Base-by-base conservation (phyloP, 2,329 filamentous ascomycete genomes). In the Huntiella decipiens region DNA sequence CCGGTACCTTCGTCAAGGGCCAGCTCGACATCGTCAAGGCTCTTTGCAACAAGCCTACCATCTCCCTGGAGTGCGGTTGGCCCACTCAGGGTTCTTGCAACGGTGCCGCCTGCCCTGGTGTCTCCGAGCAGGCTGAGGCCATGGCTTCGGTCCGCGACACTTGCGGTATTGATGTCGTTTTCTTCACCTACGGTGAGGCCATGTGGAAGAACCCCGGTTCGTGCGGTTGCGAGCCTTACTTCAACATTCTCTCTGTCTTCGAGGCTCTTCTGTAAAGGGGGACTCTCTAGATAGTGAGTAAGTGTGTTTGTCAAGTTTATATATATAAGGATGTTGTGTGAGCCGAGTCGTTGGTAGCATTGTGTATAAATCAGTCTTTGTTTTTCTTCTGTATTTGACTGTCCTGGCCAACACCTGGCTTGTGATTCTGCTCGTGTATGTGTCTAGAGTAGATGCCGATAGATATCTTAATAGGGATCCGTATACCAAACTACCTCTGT, bases 41-140 rank as follows among this genome's bases (percentile, higher is more conserved):
- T 39, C 66, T 84, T 55, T 96, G 88, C 74, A 72, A 71, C 59
- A 82, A 82, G 68, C 65, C 73, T 34, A 79, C 78, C 53, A 76
- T 84, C 68, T 84, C 88, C 66, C 70, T 92, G 54, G 88, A 96
- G 77, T 82, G 81, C 48, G 88, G 88, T 56, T 96, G 87, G 86
- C 88, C 88, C 53, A 77, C 67, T 45, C 53, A 59, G 5, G 87
- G 87, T 58, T 55, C 61, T 28, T 62, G 73, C 65, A 88, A 91
- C 64, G 84, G 83, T 50, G 58, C 58, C 15, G 86, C 86, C 49
- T 66, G 82, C 55, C 76, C 87, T 47, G 77, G 82, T 54, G 43
- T 54, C 4, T 37, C 58, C 1, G 67, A 88, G 66, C 88, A 96
- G 72, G 64, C 64, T 43, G 61, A 57, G 38, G 88, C 88, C 55